Percentiles rank a stretch among this genome's conserved stretches.
Evolutionary conservation across 2,329 filamentous ascomycete species (phyloP).

Genomic region (Cryphonectria japonica): DNA sequence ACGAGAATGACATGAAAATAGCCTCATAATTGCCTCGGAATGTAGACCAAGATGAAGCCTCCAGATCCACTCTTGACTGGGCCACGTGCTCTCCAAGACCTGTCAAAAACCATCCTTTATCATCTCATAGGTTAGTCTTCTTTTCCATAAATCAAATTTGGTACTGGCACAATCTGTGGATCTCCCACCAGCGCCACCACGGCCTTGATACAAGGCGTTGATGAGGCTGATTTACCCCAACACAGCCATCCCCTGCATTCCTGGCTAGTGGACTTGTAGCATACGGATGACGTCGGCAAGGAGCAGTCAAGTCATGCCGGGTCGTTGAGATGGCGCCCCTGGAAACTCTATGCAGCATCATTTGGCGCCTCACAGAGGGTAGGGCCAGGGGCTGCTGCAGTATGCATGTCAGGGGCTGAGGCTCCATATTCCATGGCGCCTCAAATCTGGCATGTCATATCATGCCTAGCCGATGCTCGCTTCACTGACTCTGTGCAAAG

Average conservation of each 20-base stretch:
- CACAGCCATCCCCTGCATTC: neutral
- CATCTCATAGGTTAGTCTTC: too few relatives aligned
- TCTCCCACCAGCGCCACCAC: neutral
- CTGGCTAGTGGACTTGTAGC: neutral
- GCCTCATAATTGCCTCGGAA: too few relatives aligned
- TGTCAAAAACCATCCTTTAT: too few relatives aligned
- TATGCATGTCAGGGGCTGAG: slow-evolving; percentile 4
- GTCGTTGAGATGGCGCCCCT: slow-evolving; percentile 1
- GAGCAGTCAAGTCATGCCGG: neutral
- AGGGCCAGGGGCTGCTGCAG: slow-evolving; percentile 4
- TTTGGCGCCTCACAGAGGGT: slow-evolving; percentile 14
- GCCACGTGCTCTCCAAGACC: too few relatives aligned
- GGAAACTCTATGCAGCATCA: neutral
- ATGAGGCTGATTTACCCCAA: neutral
- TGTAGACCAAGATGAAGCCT: too few relatives aligned
- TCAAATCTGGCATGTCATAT: neutral
- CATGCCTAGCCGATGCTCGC: too few relatives aligned
- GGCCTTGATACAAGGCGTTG: neutral
- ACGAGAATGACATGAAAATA: too few relatives aligned
- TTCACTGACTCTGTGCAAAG: neutral
- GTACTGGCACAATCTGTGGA: neutral
- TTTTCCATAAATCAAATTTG: too few relatives aligned
- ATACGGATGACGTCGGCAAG: neutral
- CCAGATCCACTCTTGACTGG: too few relatives aligned
- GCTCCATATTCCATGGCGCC: neutral